phyloP scores from a whole-genome alignment of 2,329 filamentous ascomycete species.

The Pseudomassariella vexata region DNA sequence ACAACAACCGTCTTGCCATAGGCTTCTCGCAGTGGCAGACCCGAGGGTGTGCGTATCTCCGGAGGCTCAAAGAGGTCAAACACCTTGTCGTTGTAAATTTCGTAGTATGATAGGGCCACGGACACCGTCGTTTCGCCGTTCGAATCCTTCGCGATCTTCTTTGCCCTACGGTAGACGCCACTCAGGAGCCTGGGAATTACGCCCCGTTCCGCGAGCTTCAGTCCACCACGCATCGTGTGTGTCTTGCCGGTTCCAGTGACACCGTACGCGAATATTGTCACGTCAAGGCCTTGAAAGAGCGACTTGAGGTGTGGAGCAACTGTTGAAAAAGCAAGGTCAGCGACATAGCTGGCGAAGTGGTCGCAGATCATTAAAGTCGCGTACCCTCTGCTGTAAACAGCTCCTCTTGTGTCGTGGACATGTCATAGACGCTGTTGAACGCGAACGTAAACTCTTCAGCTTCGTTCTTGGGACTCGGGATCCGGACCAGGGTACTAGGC shows the following conservation, averaged over 20 bases:
- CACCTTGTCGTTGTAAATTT: conserved; percentile 96
- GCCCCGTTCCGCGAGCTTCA: conserved; percentile 78
- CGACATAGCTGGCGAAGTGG: not conserved
- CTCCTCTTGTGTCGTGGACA: conserved; percentile 72
- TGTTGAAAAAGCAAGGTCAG: conserved; percentile 30
- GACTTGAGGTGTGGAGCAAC: conserved; percentile 87
- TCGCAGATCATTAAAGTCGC: conserved; percentile 14
- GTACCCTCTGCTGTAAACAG: conserved; percentile 85
- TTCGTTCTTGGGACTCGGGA: conserved; percentile 91
- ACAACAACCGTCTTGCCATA: conserved; percentile 83
- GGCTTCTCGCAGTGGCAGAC: conserved; percentile 77
- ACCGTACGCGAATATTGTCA: conserved; percentile 89
- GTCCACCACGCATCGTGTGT: conserved; percentile 89
- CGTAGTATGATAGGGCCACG: conserved; percentile 83
- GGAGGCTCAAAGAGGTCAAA: conserved; percentile 84
- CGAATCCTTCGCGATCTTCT: conserved; percentile 79
- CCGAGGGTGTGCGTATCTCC: conserved; percentile 77
- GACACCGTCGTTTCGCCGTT: conserved; percentile 63
- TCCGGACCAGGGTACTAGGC: conserved; percentile 67
- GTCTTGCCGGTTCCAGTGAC: conserved; percentile 93
- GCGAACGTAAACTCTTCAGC: conserved; percentile 87
- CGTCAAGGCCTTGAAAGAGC: conserved; percentile 81
- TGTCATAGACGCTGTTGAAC: conserved; percentile 90
- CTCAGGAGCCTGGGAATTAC: conserved; percentile 83
- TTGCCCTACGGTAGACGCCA: conserved; percentile 75